These are phyloP conservation scores for Thelephora terrestris DNA, from an alignment of 1,284 basidiomycete species.

Conservation along the genomic window DNA sequence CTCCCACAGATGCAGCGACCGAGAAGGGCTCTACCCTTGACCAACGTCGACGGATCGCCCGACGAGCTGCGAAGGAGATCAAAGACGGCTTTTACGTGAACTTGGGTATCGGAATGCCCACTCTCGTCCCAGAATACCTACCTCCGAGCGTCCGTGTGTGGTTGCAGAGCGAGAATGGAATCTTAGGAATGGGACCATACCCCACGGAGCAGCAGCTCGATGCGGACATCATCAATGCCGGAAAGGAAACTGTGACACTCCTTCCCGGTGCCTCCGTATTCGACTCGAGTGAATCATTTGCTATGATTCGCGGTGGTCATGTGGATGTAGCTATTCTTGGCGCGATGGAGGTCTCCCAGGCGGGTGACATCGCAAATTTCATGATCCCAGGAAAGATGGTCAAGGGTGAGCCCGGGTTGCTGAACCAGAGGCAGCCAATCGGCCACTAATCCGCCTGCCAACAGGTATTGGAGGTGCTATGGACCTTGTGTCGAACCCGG, in stretches of 20 bases:
- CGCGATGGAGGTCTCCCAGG: constrained; percentile 90
- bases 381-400: constrained; percentile 95
- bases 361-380: constrained; percentile 94
- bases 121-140: constrained; percentile 73
- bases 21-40: constrained; percentile 44
- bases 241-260: constrained; percentile 92
- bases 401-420: constrained; percentile 44
- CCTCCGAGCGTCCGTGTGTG: constrained; percentile 76
- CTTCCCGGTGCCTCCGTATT: constrained; percentile 90
- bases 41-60: constrained; percentile 69
- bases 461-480: constrained; percentile 92
- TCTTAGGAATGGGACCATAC: constrained; percentile 93
- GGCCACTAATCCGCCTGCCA: neutral
- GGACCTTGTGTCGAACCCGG: constrained; percentile 93
- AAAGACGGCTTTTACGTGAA: constrained; percentile 81
- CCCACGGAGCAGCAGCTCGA: constrained; percentile 84
- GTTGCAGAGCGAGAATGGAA: constrained; percentile 93
- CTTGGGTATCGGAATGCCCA: constrained; percentile 83
- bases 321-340: constrained; percentile 88
- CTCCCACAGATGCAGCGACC: constrained; percentile 23
- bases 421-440: neutral
- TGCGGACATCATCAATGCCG: constrained; percentile 92
- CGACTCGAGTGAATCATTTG: constrained; percentile 88
- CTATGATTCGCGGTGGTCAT: constrained; percentile 95
- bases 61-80: constrained; percentile 81